These are phyloP conservation scores for Neurospora sp. DNA, from an alignment of 495 filamentous ascomycete genomes.

Conservation along the genomic window DNA sequence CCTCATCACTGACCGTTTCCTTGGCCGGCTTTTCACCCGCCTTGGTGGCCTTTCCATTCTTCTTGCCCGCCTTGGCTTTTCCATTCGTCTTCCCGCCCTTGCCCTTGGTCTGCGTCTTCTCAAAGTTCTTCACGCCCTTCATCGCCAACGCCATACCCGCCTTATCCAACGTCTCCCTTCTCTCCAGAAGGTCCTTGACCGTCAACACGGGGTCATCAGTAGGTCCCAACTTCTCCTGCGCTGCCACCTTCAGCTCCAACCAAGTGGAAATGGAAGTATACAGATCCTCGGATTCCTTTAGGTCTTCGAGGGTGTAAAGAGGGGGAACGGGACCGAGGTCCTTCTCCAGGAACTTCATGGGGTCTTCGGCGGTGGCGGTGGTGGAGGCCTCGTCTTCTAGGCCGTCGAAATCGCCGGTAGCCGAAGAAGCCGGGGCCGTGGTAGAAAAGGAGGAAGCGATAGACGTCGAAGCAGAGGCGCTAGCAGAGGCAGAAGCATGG, in stretches of 20 bases:
- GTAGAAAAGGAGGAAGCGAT: conserved; percentile 22
- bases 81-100: conserved; percentile 31
- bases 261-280: conserved; percentile 44
- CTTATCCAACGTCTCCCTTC: conserved; percentile 52
- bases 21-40: conserved; percentile 20
- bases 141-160: conserved; percentile 59
- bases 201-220: conserved; percentile 64
- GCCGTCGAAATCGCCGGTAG: conserved; percentile 47
- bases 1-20: conserved; percentile 32
- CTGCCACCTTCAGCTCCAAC: conserved; percentile 55
- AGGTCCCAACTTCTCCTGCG: conserved; percentile 55
- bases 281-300: conserved; percentile 42
- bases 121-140: conserved; percentile 56
- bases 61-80: conserved; percentile 30
- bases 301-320: conserved; percentile 52
- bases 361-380: conserved; percentile 23
- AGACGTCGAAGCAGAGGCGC: conserved; percentile 23
- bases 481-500: conserved; percentile 30
- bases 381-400: conserved; percentile 49
- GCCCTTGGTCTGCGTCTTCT: conserved; percentile 32
- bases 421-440: conserved; percentile 20
- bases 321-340: conserved; percentile 38
- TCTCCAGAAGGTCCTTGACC: conserved; percentile 52
- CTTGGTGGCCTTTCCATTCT: conserved; percentile 29
- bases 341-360: conserved; percentile 30